These are phyloP conservation scores for Mrakia hoshinonis DNA, from an alignment of 768 basidiomycete species.

Conservation along the genomic window DNA sequence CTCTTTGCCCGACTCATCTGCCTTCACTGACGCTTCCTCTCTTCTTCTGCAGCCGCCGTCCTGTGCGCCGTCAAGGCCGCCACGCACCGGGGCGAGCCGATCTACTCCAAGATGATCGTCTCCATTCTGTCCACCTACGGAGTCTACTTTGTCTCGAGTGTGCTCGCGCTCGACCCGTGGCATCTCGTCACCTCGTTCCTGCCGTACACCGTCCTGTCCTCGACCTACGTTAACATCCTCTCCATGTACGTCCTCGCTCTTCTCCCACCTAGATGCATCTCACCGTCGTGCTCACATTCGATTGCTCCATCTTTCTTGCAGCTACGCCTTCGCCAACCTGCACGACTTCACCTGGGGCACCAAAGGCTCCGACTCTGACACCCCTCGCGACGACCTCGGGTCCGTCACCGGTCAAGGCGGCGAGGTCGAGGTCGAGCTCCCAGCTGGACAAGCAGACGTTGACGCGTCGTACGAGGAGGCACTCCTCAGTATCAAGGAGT, in stretches of 20 bases:
- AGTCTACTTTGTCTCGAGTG: conserved; percentile 58
- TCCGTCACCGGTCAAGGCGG: conserved; percentile 62
- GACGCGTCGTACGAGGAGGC: conserved; percentile 21
- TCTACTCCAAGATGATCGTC: conserved; percentile 65
- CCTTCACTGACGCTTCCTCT: not conserved
- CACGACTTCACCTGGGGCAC: conserved; percentile 86
- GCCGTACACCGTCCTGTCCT: conserved; percentile 68
- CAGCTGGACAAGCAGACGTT: conserved; percentile 48
- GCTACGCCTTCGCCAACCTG: conserved; percentile 76
- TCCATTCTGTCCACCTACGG: conserved; percentile 82
- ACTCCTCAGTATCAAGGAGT: conserved; percentile 9
- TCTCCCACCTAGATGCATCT: not conserved
- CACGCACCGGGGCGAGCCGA: conserved; percentile 52
- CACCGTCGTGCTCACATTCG: not conserved
- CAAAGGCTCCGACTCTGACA: conserved; percentile 63
- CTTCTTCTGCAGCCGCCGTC: conserved; percentile 47
- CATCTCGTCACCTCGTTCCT: conserved; percentile 86
- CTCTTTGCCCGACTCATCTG: not conserved
- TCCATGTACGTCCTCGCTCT: not conserved
- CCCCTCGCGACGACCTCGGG: conserved; percentile 63
- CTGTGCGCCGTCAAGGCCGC: conserved; percentile 68
- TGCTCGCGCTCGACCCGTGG: conserved; percentile 90
- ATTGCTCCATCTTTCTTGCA: conserved; percentile 34
- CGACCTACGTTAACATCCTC: conserved; percentile 37
- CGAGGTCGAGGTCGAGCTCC: conserved; percentile 76